Conservation (phyloP, 305 asterid genomes). For the Solanum hybrid region DNA sequence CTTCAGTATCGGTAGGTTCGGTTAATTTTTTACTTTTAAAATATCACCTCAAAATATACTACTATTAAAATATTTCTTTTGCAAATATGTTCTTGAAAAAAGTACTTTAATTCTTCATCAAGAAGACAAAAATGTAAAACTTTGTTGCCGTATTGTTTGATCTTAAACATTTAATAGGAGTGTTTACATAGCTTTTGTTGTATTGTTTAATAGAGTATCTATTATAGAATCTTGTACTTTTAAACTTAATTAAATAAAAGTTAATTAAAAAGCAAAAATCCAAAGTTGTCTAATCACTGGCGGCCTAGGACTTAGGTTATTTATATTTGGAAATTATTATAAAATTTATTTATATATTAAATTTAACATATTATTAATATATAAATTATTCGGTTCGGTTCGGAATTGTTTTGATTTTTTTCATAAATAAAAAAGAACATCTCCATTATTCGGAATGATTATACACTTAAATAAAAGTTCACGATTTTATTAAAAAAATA, state of each 20-base stretch:
- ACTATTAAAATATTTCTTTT: too few relatives aligned
- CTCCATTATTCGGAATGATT: too few relatives aligned
- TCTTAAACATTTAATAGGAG: background rate
- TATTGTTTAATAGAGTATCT: too few relatives aligned
- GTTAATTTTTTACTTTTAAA: too few relatives aligned
- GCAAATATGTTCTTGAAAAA: background rate
- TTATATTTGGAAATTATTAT: too few relatives aligned
- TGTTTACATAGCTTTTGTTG: background rate
- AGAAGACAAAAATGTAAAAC: background rate
- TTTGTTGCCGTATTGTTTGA: too few relatives aligned
- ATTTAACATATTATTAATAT: background rate
- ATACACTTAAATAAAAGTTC: too few relatives aligned
- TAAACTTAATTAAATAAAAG: background rate
- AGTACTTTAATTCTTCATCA: background rate
- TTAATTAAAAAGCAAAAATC: background rate
- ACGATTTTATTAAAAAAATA: too few relatives aligned
- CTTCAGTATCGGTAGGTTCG: background rate
- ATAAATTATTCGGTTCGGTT: too few relatives aligned
- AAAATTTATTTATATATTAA: too few relatives aligned
- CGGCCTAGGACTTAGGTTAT: background rate
- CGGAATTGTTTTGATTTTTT: too few relatives aligned
- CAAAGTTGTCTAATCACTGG: background rate
- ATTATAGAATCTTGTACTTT: too few relatives aligned
- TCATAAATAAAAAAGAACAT: background rate
- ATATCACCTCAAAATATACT: background rate